Evolutionary conservation across 768 basidiomycete genomes (phyloP), one percentile per base, ranked within the genome.

Genomic region (Candolleomyces efflorescens): DNA sequence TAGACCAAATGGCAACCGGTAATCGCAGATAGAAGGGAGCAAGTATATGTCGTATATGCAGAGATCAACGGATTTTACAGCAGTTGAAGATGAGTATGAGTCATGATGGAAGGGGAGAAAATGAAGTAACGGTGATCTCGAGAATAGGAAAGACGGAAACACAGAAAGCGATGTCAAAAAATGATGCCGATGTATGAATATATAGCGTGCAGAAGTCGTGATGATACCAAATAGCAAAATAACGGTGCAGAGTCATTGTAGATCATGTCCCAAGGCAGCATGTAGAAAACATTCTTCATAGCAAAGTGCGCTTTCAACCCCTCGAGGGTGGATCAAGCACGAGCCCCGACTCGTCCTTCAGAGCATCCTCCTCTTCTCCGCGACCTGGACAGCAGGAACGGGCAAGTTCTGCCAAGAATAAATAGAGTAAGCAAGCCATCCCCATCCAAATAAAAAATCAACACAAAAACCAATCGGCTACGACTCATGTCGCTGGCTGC

Each of bases 281-380:
- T 23, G 4, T 13, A 26, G 53, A 22, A 41, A 22, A 20, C 23
- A 54, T 32, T 32, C 23, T 13, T 53, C n/a, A 26, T 18, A 49
- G 48, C 48, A 18, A 49, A 23, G 48, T 45, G 22, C 26, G 18
- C 26, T 23, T 49, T 23, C 48, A 20, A 49, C 5, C 17, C 52
- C 12, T 27, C 5, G 48, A 49, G 15, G 23, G 15, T 49, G 26
- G 48, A 23, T 53, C 39, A 22, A 10, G 37, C 36, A 43, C 5
- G 38, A 54, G 32, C 53, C 18, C 49, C 43, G 18, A 27, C 44
- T 50, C 27, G 50, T 5, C 45, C 2, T 51, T 60, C 56, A 66
- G 45, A 65, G 46, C 59, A 66, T 39, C 57, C 65, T 60, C 57
- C 53, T 58, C 63, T 66, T 66, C 59, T 65, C 62, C 26, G 55